Conservation (phyloP, 1,284 basidiomycete genomes). For the Flammula alnicola region DNA sequence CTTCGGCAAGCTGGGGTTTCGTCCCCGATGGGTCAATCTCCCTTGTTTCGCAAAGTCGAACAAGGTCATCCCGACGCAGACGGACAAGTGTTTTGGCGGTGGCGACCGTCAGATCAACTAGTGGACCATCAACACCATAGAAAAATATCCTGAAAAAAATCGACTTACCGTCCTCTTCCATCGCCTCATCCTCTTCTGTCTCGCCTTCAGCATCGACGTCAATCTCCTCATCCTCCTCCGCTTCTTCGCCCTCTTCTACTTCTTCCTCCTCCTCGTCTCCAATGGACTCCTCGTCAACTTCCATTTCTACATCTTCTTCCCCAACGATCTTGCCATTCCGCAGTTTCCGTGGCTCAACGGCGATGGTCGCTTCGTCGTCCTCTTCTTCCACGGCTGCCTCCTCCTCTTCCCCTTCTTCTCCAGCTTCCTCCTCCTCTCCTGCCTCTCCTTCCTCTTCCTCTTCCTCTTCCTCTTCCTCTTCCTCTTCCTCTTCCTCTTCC, state of each 20-base stretch:
- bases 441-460: conserved; percentile 47
- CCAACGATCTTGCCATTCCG: conserved; percentile 77
- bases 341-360: conserved; percentile 57
- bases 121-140: conserved; percentile 24
- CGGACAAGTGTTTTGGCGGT: conserved; percentile 84
- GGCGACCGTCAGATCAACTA: conserved; percentile 79
- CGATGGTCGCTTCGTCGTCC: conserved; percentile 44
- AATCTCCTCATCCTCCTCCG: conserved; percentile 44
- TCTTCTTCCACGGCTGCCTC: conserved; percentile 40
- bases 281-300: conserved; percentile 51
- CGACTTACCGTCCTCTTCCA: conserved; percentile 62
- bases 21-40: conserved; percentile 83
- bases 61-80: conserved; percentile 83
- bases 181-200: conserved; percentile 58
- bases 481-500: conserved; percentile 47
- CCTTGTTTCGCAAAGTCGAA: conserved; percentile 85
- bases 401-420: conserved; percentile 35
- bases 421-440: conserved; percentile 43
- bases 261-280: conserved; percentile 44
- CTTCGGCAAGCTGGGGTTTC: conserved; percentile 89
- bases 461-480: conserved; percentile 40
- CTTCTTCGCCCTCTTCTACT: conserved; percentile 52
- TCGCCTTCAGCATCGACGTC: conserved; percentile 50
- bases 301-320: conserved; percentile 54
- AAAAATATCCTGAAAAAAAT: conserved; percentile 1